A percentile compares a stretch with the other conserved stretches of the same genome.
phyloP scores from a whole-genome alignment of 495 filamentous ascomycete genomes.

The Paragyromitra xinjiangensis region DNA sequence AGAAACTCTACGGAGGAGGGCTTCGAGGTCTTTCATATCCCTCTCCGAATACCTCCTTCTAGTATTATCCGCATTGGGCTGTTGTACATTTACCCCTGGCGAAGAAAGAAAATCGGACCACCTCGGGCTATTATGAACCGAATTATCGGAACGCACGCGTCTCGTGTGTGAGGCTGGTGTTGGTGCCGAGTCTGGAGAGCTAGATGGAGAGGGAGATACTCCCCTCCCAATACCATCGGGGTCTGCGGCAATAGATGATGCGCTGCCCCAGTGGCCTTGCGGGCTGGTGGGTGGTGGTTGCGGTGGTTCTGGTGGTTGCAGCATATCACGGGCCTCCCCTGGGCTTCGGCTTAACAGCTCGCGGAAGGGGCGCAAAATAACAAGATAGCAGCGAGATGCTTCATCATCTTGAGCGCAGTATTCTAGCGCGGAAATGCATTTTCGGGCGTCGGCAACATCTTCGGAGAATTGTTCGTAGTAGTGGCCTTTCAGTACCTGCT shows the following conservation, averaged over 20 bases:
- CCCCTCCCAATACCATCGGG: conserved; percentile 20
- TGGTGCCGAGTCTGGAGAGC: conserved; percentile 7
- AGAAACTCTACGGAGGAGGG: conserved; percentile 39
- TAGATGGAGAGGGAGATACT: conserved; percentile 31
- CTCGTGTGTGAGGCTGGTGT: conserved; percentile 6
- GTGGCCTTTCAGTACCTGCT: conserved; percentile 30
- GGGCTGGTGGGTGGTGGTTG: conserved; percentile 32
- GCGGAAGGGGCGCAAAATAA: conserved; percentile 41
- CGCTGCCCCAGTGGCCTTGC: conserved; percentile 31
- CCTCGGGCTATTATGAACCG: conserved; percentile 7
- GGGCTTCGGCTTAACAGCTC: conserved; percentile 36
- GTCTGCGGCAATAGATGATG: conserved; percentile 32
- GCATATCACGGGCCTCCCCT: conserved; percentile 40
- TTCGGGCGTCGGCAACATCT: conserved; percentile 35
- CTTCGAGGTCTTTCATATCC: conserved; percentile 41
- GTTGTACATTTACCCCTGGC: conserved; percentile 12
- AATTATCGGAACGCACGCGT: conserved; percentile 14
- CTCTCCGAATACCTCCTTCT: conserved; percentile 15
- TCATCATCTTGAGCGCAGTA: conserved; percentile 47
- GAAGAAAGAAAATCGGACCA: conserved; percentile 27
- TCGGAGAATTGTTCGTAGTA: conserved; percentile 44
- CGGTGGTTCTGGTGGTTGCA: conserved; percentile 26
- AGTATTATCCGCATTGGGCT: neutral
- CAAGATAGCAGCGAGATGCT: conserved; percentile 42
- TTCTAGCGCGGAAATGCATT: conserved; percentile 44